Evolutionary conservation across 495 filamentous ascomycete genomes (phyloP), one percentile per base, ranked within the genome.

Genomic region (Penicillium riverlandense): DNA sequence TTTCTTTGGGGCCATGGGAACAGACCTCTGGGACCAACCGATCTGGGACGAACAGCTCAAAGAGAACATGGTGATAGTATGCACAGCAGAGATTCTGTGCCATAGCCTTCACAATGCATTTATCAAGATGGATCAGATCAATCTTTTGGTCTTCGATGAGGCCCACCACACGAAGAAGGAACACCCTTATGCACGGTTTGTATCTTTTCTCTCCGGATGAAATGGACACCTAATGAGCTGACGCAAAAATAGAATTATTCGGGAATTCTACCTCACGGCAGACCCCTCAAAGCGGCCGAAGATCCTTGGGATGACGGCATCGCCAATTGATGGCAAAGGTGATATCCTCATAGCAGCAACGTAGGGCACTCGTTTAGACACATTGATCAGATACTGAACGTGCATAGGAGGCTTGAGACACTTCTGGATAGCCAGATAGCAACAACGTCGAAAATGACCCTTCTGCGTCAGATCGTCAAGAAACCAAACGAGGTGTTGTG

Each of bases 221-320:
- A 16, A 35, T 7, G 22, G 6, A 8, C 15, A 28, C 15, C 15
- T 10, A 2, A 32, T 29, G 38, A n/a, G 15, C 66, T 54, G 41
- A 60, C 31, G 34, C 4, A 30, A 16, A 14, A 27, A 9, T 42
- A 79, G 77, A 27, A 95, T 98, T 44, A 87, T 97, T 57, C 87
- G 85, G 51, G 87, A 96, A 32, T 87, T 84, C 46, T 98, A 96
- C 52, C 43, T 78, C 29, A 57, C 65, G 29, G 62, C 69, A 11
- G 56, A 66, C 58, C 36, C 48, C 1, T 53, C 62, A 1, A 69
- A 63, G 13, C 74, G 80, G 2, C 94, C 92, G 11, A 84, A 84
- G 44, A 81, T 99, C 15, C 86, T 99, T 54, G 92, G 91, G 12
- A 96, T 99, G 91, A 99, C 92, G 8, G 92, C 92, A 11, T 96